These are phyloP conservation scores for Stachybotrys echinatus DNA, from an alignment of 2,329 filamentous ascomycete species.

Conservation along the genomic window DNA sequence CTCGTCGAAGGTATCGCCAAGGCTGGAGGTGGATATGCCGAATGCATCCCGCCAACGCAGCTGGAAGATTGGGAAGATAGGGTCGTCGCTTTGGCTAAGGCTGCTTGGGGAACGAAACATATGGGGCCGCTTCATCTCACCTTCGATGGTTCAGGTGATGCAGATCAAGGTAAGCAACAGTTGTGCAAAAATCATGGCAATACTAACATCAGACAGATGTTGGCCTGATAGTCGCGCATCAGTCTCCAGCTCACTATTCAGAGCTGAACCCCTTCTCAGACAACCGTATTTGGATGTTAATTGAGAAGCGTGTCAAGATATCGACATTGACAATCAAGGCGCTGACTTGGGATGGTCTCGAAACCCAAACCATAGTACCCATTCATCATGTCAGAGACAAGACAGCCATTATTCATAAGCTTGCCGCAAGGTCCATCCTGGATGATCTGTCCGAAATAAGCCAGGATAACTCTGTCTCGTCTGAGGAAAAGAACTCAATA, in stretches of 20 bases:
- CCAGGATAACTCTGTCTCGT: too few relatives aligned
- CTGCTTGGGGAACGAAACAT: not conserved
- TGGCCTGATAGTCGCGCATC: not conserved
- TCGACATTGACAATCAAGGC: not conserved
- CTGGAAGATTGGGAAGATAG: conserved; percentile 3
- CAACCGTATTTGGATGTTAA: conserved; percentile 1
- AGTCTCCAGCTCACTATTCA: conserved; percentile 1
- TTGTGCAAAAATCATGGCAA: not conserved
- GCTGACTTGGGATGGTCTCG: not conserved
- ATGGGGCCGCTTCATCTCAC: not conserved
- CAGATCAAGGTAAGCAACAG: not conserved
- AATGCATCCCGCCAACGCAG: conserved; percentile 9
- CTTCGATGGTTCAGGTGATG: not conserved
- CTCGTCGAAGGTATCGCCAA: conserved; percentile 54
- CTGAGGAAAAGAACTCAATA: not conserved
- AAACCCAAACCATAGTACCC: not conserved
- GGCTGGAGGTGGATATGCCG: conserved; percentile 49
- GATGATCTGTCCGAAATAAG: conserved; percentile 1
- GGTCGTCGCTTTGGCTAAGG: conserved; percentile 3
- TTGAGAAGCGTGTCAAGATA: not conserved
- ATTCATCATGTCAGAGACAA: not conserved
- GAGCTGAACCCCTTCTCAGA: conserved; percentile 2
- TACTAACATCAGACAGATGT: not conserved
- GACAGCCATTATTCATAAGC: conserved; percentile 2
- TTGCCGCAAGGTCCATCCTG: conserved; percentile 2